Percentiles rank a stretch among this genome's conserved stretches.
Conservation (phyloP, 2,329 filamentous ascomycete species). For the Diaporthe vaccinii region DNA sequence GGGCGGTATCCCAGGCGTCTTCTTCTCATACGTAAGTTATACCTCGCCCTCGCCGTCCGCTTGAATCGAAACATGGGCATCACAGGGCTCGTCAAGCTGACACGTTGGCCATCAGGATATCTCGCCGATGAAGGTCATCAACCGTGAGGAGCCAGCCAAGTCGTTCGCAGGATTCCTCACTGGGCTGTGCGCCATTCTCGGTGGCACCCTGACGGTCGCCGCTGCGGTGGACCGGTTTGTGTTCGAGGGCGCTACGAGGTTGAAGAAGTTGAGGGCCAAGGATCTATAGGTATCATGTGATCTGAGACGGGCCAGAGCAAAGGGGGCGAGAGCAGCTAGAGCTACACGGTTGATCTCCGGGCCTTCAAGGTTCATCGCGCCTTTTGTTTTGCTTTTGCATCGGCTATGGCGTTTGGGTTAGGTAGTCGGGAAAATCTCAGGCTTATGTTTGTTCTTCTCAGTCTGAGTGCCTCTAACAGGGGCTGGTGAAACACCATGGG, state of each 20-base stretch:
- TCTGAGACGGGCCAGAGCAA: neutral
- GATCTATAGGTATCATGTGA: conserved; percentile 58
- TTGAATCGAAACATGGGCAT: neutral
- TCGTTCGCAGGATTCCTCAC: conserved; percentile 93
- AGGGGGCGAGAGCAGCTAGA: neutral
- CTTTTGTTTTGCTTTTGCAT: conserved; percentile 39
- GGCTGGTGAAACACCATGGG: neutral
- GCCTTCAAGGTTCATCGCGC: neutral
- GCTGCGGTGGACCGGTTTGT: conserved; percentile 91
- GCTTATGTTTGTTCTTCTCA: neutral
- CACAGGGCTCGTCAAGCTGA: conserved; percentile 43
- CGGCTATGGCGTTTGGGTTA: conserved; percentile 41
- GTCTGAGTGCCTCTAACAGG: neutral
- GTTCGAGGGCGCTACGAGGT: conserved; percentile 86
- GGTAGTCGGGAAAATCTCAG: conserved; percentile 31
- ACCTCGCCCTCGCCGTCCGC: neutral
- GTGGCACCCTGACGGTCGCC: conserved; percentile 94
- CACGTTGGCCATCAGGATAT: conserved; percentile 77
- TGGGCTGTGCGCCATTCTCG: conserved; percentile 93
- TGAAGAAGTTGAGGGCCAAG: conserved; percentile 87
- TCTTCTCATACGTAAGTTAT: conserved; percentile 92
- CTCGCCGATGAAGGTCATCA: conserved; percentile 99
- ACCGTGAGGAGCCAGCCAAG: conserved; percentile 91
- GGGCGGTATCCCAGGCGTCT: conserved; percentile 95
- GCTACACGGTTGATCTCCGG: neutral